Percentiles rank a stretch among this genome's conserved stretches.
phyloP scores from a whole-genome alignment of 139 green algal species.

The Limnomonas spitsbergensis region DNA sequence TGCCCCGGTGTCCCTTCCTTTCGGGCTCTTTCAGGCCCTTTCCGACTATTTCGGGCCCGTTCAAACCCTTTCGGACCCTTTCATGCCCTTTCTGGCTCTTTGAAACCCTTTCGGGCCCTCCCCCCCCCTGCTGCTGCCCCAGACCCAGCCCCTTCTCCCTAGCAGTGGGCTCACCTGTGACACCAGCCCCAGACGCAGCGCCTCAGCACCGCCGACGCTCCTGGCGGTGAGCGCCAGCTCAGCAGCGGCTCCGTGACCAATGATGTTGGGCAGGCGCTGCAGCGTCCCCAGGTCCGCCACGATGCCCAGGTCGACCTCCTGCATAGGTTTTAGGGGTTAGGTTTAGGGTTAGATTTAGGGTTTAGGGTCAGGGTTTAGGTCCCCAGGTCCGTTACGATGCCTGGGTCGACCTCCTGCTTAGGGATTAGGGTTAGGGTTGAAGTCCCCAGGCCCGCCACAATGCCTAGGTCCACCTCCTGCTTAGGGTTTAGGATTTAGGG shows the following conservation, averaged over 20 bases:
- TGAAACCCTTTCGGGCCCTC: no score
- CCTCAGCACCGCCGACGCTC: constrained; percentile 41
- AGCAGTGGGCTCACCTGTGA: constrained; percentile 24
- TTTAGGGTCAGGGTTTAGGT: constrained; percentile 27
- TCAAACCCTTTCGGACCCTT: no score
- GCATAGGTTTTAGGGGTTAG: no score
- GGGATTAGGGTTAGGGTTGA: no score
- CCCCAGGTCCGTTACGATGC: constrained; percentile 83
- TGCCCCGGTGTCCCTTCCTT: no score
- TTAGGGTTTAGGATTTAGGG: no score
- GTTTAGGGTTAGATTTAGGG: neutral
- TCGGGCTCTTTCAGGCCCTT: no score
- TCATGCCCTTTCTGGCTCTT: no score
- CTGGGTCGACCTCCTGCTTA: constrained; percentile 90
- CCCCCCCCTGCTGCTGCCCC: no score
- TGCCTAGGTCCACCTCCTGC: constrained; percentile 89
- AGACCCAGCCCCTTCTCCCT: no score
- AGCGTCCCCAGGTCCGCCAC: constrained; percentile 86
- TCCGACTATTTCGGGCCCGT: no score
- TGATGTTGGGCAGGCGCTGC: constrained; percentile 79
- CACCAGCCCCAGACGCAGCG: constrained; percentile 53
- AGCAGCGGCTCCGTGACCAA: constrained; percentile 53
- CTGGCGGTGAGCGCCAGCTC: constrained; percentile 80
- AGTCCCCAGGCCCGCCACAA: constrained; percentile 86
- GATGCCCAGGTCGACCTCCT: constrained; percentile 90